Base-by-base conservation (phyloP, 164 flowering plant species). In the Litsea cubeba region DNA sequence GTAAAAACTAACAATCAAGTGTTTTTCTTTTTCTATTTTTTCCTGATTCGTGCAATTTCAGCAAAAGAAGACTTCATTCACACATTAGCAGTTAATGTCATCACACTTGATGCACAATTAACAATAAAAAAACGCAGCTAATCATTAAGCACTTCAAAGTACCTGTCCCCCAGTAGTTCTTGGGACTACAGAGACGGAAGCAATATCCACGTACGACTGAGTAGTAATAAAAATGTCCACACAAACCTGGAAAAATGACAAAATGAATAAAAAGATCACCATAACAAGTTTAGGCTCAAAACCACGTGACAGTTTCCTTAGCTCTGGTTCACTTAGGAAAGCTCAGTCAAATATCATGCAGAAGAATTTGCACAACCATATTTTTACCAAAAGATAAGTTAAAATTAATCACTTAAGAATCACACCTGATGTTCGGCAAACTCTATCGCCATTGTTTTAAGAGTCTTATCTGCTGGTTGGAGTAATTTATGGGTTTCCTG, bases 121-220 rank as follows among this genome's bases (percentile, higher is more conserved):
- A 40, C 46, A 40, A 40, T 40, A 7, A 40, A 40, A 35, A 40
- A 40, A 40, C 2, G 11, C 11, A 40, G 11, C 46, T 40, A 40
- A 40, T 6, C 46, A 40, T 40, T 8, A 40, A 40, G 46, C 46
- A 14, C 3, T 23, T 71, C 28, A 71, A 46, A 60, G 50, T 85
- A 96, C 99, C 98, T 94, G 97, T 54, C 99, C 99, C 68, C 99
- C 99, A 58, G 98, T 96, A 71, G 95, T 96, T 82, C 87, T 88
- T 78, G 99, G 93, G 76, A 96, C 83, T 69, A 96, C 98, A 72
- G 98, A 86, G 60, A 96, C 83, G 60, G 99, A 96, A 71, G 98
- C 95, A 79, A 96, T 88, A 77, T 96, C 99, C 12, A 90, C 86
- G 78, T 96, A 96, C 4, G 85, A 78, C 82, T 96, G 99, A 74